phyloP scores from a whole-genome alignment of 2,329 filamentous ascomycete genomes.

The Cladophialophora bantiana region DNA sequence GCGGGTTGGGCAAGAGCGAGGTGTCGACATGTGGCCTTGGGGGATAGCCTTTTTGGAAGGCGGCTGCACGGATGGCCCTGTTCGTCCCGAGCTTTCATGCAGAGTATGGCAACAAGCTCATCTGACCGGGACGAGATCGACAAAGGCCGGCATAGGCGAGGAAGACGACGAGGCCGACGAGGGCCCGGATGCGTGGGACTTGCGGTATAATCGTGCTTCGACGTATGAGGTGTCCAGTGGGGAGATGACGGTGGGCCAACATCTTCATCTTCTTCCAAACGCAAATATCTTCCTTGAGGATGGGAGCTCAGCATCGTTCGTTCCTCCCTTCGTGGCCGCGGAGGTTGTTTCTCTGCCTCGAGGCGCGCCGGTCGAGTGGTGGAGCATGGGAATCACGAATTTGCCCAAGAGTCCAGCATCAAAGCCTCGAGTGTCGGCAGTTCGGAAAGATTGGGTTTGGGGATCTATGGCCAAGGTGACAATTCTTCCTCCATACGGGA shows the following conservation, averaged over 20 bases:
- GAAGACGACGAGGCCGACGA: constrained; percentile 59
- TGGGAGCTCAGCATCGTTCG: constrained; percentile 39
- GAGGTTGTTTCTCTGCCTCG: constrained; percentile 81
- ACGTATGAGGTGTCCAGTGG: constrained; percentile 1
- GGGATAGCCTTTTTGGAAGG: constrained; percentile 75
- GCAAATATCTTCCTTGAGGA: constrained; percentile 30
- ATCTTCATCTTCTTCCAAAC: constrained; percentile 39
- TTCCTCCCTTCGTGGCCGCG: constrained; percentile 75
- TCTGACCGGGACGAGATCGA: constrained; percentile 30
- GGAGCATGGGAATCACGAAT: constrained; percentile 65
- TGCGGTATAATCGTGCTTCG: constrained; percentile 60
- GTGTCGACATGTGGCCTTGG: constrained; percentile 76
- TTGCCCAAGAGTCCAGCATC: constrained; percentile 50
- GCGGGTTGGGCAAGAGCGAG: constrained; percentile 76
- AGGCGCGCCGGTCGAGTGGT: constrained; percentile 81
- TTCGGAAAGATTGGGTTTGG: constrained; percentile 16
- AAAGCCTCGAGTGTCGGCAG: constrained; percentile 8
- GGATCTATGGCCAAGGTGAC: constrained; percentile 17
- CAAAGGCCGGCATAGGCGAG: constrained; percentile 40
- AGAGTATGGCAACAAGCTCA: constrained; percentile 56
- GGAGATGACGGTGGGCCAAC: constrained; percentile 30
- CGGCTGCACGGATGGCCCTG: constrained; percentile 35
- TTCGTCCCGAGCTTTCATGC: constrained; percentile 49
- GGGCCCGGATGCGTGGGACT: constrained; percentile 56
- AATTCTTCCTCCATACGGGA: neutral